Base-by-base conservation (phyloP, 2,329 filamentous ascomycete genomes). In the Hymenoscyphus scutula region DNA sequence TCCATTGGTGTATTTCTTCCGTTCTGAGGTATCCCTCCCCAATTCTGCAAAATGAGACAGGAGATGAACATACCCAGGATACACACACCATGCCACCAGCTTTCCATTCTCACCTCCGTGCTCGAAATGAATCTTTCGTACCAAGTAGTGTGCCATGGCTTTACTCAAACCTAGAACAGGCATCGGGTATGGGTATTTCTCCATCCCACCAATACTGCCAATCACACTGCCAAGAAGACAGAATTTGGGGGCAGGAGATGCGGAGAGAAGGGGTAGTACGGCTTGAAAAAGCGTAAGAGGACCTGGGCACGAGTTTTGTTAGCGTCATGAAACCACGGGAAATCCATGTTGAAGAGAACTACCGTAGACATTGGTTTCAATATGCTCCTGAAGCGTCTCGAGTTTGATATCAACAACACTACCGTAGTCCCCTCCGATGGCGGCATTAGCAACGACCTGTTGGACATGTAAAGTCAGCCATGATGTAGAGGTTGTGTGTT, bases 101-200 rank as follows among this genome's bases (percentile, higher is more conserved):
- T 60, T 48, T 76, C 27, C 19, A 17, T 61, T 57, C n/a, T 65
- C 25, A 48, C 57, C 60, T 15, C 62, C 64, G 37, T 76, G 67
- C 64, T 77, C 76, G 53, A 73, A 71, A 60, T 76, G 69, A 7
- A 76, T 69, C 62, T 75, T 75, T 5, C 70, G 64, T 1, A 72
- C 70, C 29, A 77, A 60, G 37, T 64, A 77, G 41, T 77, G 75
- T 30, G 73, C 61, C 7, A 61, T 63, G 2, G 65, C 58, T 69
- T 83, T 82, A 55, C 73, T 74, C 1, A 76, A 66, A 0, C 76
- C 80, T 55, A 82, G 0, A 74, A 72, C 2, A 75, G 66, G 55
- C 65, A 68, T 0, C 64, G 68, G 0, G 63, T 54, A 0, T 53
- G 62, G 11, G 1, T 61, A 48, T 25, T 65, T 55, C 34, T 68